phyloP scores from a whole-genome alignment of 495 filamentous ascomycete species.

The Penicillium tannophilum region DNA sequence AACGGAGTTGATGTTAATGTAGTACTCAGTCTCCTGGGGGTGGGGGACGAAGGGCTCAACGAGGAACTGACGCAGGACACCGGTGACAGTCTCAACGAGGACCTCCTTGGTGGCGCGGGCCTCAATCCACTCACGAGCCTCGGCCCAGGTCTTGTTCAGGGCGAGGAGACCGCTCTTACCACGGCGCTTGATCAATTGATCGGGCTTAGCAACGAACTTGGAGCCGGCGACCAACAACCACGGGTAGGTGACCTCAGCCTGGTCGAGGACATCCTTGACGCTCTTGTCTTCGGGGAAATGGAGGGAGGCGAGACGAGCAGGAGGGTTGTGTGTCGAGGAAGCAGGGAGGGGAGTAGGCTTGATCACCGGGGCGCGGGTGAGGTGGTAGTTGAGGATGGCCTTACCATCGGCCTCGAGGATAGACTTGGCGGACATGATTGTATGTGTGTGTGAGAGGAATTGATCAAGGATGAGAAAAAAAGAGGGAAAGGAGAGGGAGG shows the following conservation, averaged over 20 bases:
- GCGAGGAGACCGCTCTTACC: constrained; percentile 97
- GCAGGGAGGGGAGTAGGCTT: constrained; percentile 92
- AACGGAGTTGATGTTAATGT: constrained; percentile 95
- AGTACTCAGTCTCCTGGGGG: constrained; percentile 90
- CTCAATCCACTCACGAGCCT: constrained; percentile 90
- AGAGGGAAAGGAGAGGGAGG: constrained; percentile 17
- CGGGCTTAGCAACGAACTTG: constrained; percentile 98
- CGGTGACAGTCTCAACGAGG: constrained; percentile 88
- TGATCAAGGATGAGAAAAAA: constrained; percentile 16
- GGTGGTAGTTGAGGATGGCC: constrained; percentile 99
- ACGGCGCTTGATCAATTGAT: constrained; percentile 98
- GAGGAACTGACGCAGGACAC: constrained; percentile 89
- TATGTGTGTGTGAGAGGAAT: constrained; percentile 19
- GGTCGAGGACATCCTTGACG: constrained; percentile 84
- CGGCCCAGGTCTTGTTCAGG: constrained; percentile 96
- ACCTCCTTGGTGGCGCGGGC: constrained; percentile 87
- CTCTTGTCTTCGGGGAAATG: constrained; percentile 88
- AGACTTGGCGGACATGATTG: constrained; percentile 94
- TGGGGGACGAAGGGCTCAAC: constrained; percentile 99
- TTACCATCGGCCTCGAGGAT: constrained; percentile 99
- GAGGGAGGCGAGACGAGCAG: constrained; percentile 86
- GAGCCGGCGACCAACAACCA: constrained; percentile 82
- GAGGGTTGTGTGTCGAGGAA: constrained; percentile 85
- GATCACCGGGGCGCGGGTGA: constrained; percentile 96
- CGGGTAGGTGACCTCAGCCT: constrained; percentile 92